Evolutionary conservation across 2,329 filamentous ascomycete genomes (phyloP), one percentile per base, ranked within the genome.

Genomic region (Penicillium sp.): DNA sequence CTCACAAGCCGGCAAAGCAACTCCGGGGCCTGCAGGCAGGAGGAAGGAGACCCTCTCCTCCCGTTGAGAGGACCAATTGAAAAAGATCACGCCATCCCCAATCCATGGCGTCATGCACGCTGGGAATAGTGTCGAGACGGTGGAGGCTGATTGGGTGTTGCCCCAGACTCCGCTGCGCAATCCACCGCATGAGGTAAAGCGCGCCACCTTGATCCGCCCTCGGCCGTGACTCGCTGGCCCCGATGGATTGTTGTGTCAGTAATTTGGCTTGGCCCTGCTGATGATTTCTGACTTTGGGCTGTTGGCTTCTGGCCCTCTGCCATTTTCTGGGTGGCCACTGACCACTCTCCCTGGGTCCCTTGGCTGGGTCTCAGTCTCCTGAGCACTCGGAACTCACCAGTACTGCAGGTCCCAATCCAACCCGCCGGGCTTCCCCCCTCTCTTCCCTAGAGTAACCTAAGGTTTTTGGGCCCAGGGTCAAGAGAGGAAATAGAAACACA

Each of bases 21-120:
- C 59, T 63, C 59, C 56, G 55, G 61, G 63, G 61, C 62, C 60
- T 64, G 63, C 62, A 63, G 64, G 55, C 9, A 16, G 46, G n/a
- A 36, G n/a, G 18, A 22, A 46, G 6, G 31, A 13, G 46, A 36
- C 47, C 43, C n/a, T n/a, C n/a, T n/a, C 47, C 11, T 31, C 47
- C 7, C 9, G 24, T 6, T n/a, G 27, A 31, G 46, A 6, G n/a
- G 6, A 53, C 63, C 65, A 66, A 67, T 66, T 54, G 67, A 50
- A 59, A 50, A 16, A 18, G 54, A 70, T 67, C 65, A 71, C 69
- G 61, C 66, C 65, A 68, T 66, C 54, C 59, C 56, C 46, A 55
- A 60, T 66, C 44, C 61, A 64, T 74, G 66, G 70, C 71, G 69
- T 73, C 70, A 74, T 73, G 70, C 69, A 70, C 41, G 51, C 61